A percentile compares a stretch with the other conserved stretches of the same genome.
Evolutionary conservation across 805 yeast species (phyloP).

Genomic region (Hanseniaspora clermontiae): DNA sequence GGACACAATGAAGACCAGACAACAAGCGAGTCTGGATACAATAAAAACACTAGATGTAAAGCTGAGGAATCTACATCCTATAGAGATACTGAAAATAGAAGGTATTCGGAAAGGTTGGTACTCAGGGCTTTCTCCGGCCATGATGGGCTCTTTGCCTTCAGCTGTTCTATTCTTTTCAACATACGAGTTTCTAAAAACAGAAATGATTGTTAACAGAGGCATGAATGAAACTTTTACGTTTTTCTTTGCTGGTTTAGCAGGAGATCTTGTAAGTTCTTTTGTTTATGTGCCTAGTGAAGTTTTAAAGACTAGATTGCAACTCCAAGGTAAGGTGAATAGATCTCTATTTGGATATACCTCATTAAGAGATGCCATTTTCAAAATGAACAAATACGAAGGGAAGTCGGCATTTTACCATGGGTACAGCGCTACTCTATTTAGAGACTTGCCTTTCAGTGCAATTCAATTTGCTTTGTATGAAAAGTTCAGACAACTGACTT

Average conservation of each 20-base stretch:
- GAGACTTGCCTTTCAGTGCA: slow-evolving; percentile 94
- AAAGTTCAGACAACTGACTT: slow-evolving; percentile 55
- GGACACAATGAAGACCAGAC: slow-evolving; percentile 93
- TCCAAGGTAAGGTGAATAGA: slow-evolving; percentile 81
- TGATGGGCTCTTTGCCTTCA: slow-evolving; percentile 84
- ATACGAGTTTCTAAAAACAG: slow-evolving; percentile 70
- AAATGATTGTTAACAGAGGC: slow-evolving; percentile 47
- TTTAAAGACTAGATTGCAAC: slow-evolving; percentile 78
- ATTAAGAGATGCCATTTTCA: slow-evolving; percentile 53
- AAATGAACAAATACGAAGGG: slow-evolving; percentile 63
- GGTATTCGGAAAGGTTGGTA: slow-evolving; percentile 77
- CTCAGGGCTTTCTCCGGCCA: slow-evolving; percentile 86
- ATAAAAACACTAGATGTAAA: slow-evolving; percentile 10
- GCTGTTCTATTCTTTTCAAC: slow-evolving; percentile 90
- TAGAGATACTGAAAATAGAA: slow-evolving; percentile 67
- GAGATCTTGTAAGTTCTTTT: slow-evolving; percentile 78
- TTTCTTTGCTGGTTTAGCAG: slow-evolving; percentile 78
- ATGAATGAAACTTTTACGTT: slow-evolving; percentile 71
- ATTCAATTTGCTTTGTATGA: slow-evolving; percentile 94
- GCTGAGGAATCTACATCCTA: slow-evolving; percentile 14
- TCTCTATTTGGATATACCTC: slow-evolving; percentile 79
- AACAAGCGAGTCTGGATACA: slow-evolving; percentile 50
- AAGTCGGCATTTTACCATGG: slow-evolving; percentile 68
- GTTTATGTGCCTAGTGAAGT: slow-evolving; percentile 95
- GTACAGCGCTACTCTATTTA: slow-evolving; percentile 79